These are phyloP conservation scores for Paracoccidioides lutzii DNA, from an alignment of 2,329 filamentous ascomycete genomes.

Conservation along the genomic window DNA sequence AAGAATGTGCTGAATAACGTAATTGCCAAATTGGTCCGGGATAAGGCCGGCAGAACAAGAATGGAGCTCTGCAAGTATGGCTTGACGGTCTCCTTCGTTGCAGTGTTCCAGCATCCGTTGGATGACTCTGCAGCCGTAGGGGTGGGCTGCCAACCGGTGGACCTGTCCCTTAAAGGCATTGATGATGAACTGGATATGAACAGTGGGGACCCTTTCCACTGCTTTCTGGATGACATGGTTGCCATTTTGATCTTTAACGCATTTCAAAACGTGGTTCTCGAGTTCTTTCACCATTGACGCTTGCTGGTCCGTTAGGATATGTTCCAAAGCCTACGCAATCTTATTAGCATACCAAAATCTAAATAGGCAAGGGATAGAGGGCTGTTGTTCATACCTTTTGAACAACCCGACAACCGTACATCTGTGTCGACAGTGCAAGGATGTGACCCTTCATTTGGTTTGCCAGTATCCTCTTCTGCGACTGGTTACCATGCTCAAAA, in stretches of 20 bases:
- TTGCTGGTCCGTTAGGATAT: constrained; percentile 87
- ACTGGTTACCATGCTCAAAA: constrained; percentile 88
- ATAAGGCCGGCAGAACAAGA: constrained; percentile 59
- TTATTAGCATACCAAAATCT: constrained; percentile 11
- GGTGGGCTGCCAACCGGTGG: constrained; percentile 59
- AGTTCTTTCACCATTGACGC: constrained; percentile 71
- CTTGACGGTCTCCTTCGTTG: constrained; percentile 54
- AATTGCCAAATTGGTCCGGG: constrained; percentile 85
- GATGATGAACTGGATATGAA: constrained; percentile 76
- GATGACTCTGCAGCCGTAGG: constrained; percentile 83
- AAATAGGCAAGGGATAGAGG: neutral
- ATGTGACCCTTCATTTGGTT: constrained; percentile 81
- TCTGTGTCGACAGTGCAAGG: constrained; percentile 64
- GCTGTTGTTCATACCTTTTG: constrained; percentile 54
- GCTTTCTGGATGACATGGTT: constrained; percentile 96
- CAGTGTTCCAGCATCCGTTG: constrained; percentile 83
- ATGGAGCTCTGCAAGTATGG: constrained; percentile 69
- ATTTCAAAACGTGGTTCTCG: constrained; percentile 58
- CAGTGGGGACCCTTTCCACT: constrained; percentile 63
- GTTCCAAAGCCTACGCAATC: constrained; percentile 58
- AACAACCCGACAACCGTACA: constrained; percentile 90
- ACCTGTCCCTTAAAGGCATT: constrained; percentile 66
- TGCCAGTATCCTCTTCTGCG: constrained; percentile 78
- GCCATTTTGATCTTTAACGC: constrained; percentile 77
- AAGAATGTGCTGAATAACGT: constrained; percentile 89